Evolutionary conservation across 78 protist species (phyloP).

Genomic region (Trichosphaerium sp.): DNA sequence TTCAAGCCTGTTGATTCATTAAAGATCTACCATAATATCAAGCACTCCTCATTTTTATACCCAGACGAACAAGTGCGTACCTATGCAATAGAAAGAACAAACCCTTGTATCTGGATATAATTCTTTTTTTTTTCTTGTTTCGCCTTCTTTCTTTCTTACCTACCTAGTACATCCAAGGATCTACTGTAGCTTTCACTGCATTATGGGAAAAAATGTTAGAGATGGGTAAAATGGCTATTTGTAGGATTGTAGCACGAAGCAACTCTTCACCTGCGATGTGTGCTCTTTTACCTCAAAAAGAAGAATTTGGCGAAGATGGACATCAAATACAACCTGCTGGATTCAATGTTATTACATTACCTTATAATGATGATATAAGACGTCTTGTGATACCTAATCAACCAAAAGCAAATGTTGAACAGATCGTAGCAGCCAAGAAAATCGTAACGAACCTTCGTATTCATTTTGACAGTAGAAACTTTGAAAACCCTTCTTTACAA

Average conservation of each 20-base stretch:
- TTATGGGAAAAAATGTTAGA: slow-evolving; percentile 20
- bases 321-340: slow-evolving; percentile 17
- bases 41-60: slow-evolving; percentile 21
- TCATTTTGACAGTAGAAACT: slow-evolving; percentile 25
- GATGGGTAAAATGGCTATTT: slow-evolving; percentile 24
- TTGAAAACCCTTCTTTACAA: slow-evolving; percentile 34
- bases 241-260: slow-evolving; percentile 9
- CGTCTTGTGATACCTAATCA: neutral
- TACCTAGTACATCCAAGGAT: slow-evolving; percentile 8
- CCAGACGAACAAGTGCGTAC: slow-evolving; percentile 53
- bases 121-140: too few species aligned
- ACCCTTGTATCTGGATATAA: too few species aligned
- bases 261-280: slow-evolving; percentile 24
- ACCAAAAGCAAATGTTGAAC: neutral
- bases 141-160: neutral
- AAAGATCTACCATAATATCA: slow-evolving; percentile 10
- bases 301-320: neutral
- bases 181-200: slow-evolving; percentile 20
- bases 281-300: slow-evolving; percentile 37
- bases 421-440: slow-evolving; percentile 21
- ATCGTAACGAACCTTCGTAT: slow-evolving; percentile 26
- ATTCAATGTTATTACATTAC: slow-evolving; percentile 30
- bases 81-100: too few species aligned
- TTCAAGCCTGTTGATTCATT: slow-evolving; percentile 35
- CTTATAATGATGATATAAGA: slow-evolving; percentile 56